Base-by-base conservation (phyloP, 495 filamentous ascomycete genomes). In the Penicillium ochrochloron region DNA sequence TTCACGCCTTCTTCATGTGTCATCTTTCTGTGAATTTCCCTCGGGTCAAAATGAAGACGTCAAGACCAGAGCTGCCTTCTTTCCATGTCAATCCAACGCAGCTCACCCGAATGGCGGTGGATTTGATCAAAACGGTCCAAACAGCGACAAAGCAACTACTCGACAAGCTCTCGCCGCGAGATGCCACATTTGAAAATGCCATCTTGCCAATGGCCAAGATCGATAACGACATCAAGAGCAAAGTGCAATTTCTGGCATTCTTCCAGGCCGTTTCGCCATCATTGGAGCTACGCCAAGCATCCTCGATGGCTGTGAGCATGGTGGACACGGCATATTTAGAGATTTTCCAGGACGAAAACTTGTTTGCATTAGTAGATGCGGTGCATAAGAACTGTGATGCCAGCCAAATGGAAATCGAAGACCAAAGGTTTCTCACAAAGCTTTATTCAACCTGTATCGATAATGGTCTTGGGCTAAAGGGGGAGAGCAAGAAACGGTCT, bases 201-300 rank as follows among this genome's bases (percentile, higher is more conserved):
- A 9, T 50, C 10, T 27, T 50, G 21, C 25, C 46, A 5, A 14
- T 50, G 9, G 46, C 46, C 21, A 27, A 50, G 19, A 50, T 50
- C 21, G 46, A 50, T 10, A 50, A 50, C 21, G 9, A 50, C 19
- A 14, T 50, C 19, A 50, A 50, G 23, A 6, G 46, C 1, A 50
- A 50, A 14, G 46, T 50, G 9, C 46, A 50, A 4, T 50, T 50
- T 27, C 25, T 50, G 2, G 46, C 46, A 50, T 25, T 50, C 46
- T 50, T 50, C 8, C 35, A 33, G 8, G n/a, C 52, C 29, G 29
- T 33, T 31, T 44, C 37, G 23, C 57, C 23, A 25, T 59, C 39
- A 25, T 59, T 59, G 52, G 52, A 63, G n/a, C 14, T 63, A 39
- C 52, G 53, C 12, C 35, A 63, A 41, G 61, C 25, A 37, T 57